Percentiles rank a stretch among this genome's conserved stretches.
phyloP scores from a whole-genome alignment of 164 flowering plant species.

The Amborella trichopoda region DNA sequence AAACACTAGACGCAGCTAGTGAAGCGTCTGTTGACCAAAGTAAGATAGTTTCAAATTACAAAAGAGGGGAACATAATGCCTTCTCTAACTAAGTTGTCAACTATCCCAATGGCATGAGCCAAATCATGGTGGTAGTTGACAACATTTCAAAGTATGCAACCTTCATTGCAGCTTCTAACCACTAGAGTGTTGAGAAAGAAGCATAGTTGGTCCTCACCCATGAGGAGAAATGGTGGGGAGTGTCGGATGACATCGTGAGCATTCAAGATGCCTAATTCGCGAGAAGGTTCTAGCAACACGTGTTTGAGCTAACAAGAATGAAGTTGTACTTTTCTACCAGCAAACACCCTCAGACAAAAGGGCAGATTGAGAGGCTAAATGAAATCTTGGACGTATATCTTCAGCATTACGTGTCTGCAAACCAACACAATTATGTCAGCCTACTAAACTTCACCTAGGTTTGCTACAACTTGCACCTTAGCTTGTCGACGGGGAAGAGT shows the following conservation, averaged over 20 bases:
- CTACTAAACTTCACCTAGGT: background rate
- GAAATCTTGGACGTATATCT: background rate
- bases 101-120: too few species aligned
- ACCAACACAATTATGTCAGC: background rate
- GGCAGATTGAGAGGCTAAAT: background rate
- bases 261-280: background rate
- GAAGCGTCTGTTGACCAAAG: too few species aligned
- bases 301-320: background rate
- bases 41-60: too few species aligned
- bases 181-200: background rate
- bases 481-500: background rate
- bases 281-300: background rate
- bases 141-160: background rate
- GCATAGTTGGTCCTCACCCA: background rate
- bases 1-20: too few species aligned
- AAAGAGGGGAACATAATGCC: too few species aligned
- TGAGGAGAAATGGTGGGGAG: background rate
- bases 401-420: background rate
- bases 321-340: background rate
- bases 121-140: too few species aligned
- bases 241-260: background rate
- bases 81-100: too few species aligned
- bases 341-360: background rate
- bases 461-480: background rate
- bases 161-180: background rate